phyloP scores from a whole-genome alignment of 495 filamentous ascomycete species.

The Mycothermus thermophilus region DNA sequence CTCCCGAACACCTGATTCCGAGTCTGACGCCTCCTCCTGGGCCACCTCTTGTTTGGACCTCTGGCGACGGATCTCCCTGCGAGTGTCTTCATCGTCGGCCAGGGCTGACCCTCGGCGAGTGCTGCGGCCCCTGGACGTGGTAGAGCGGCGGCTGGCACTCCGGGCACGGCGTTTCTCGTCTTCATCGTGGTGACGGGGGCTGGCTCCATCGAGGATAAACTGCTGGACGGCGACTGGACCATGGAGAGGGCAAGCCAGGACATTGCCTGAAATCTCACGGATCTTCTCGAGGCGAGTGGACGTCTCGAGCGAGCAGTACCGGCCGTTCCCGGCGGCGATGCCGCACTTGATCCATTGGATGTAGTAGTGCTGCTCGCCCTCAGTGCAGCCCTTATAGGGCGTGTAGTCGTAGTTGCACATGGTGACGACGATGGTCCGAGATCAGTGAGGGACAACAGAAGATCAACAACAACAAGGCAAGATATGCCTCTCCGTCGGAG shows the following conservation, averaged over 20 bases:
- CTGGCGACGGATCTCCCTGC: not conserved
- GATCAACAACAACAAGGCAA: not conserved
- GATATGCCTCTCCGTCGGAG: conserved; percentile 3
- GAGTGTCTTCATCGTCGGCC: not conserved
- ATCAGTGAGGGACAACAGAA: not conserved
- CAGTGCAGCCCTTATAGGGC: conserved; percentile 15
- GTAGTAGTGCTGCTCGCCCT: conserved; percentile 17
- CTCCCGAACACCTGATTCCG: not conserved
- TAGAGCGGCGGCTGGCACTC: not conserved
- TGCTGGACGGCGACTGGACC: conserved; percentile 17
- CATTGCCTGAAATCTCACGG: conserved; percentile 14
- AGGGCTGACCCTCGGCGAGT: not conserved
- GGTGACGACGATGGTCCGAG: conserved; percentile 4
- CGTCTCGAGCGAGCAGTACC: conserved; percentile 12
- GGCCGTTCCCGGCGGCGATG: conserved; percentile 11
- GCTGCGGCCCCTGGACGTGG: conserved; percentile 1
- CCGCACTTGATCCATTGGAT: conserved; percentile 23
- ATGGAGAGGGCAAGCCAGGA: conserved; percentile 18
- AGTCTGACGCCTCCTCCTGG: not conserved
- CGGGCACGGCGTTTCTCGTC: not conserved
- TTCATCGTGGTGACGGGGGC: not conserved
- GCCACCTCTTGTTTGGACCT: not conserved
- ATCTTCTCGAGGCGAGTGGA: conserved; percentile 12
- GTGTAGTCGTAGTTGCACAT: conserved; percentile 24
- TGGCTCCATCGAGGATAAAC: conserved; percentile 8